A percentile compares a stretch with the other conserved stretches of the same genome.
Evolutionary conservation across 306 rosid genomes (phyloP).

Genomic region (Betula pendula): DNA sequence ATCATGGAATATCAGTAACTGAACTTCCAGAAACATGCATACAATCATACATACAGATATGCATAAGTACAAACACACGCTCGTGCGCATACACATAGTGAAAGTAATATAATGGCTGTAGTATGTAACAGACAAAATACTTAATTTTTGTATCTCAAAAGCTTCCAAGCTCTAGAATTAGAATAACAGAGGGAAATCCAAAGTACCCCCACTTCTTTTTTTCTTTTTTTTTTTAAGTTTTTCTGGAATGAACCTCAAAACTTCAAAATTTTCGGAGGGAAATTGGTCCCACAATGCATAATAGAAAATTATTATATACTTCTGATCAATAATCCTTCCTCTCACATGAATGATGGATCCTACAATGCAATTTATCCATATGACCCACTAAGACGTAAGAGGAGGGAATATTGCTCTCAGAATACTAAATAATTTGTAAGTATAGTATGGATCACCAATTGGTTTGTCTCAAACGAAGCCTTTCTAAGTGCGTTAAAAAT

Average conservation of each 20-base stretch:
- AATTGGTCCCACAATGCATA: background rate
- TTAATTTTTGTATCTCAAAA: background rate
- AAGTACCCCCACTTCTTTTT: background rate
- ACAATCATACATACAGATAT: background rate
- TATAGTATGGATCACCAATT: background rate
- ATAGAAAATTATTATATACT: background rate
- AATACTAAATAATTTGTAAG: too few relatives aligned
- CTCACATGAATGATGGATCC: too few relatives aligned
- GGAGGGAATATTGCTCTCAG: background rate
- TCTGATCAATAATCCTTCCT: background rate
- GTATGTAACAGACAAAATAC: background rate
- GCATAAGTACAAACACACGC: too few relatives aligned
- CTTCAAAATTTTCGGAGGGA: background rate
- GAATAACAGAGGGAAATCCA: background rate
- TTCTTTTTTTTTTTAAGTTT: background rate
- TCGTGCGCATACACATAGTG: background rate
- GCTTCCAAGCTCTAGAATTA: background rate
- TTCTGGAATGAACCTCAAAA: background rate
- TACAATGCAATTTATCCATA: too few relatives aligned
- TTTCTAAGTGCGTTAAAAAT: background rate
- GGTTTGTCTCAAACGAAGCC: background rate
- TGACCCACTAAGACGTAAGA: too few relatives aligned
- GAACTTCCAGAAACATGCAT: background rate
- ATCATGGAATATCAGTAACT: constrained; percentile 13
- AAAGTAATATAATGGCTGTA: background rate